A percentile compares a stretch with the other conserved stretches of the same genome.
Evolutionary conservation across 176 grass and related monocot species (phyloP).

Genomic region (Alopecurus myosuroides): DNA sequence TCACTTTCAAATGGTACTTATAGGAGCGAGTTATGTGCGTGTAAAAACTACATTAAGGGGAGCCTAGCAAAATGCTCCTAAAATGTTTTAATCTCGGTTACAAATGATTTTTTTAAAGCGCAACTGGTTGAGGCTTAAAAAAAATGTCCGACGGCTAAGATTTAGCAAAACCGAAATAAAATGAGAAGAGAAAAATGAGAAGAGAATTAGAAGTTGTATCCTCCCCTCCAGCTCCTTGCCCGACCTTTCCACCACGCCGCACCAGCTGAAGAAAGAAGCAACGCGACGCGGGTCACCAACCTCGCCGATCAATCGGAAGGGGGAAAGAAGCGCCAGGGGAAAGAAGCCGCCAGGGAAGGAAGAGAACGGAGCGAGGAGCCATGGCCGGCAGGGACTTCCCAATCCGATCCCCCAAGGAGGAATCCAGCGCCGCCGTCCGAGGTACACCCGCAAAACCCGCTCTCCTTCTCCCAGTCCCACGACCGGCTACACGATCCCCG

Average conservation of each 20-base stretch:
- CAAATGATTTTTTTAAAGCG: no score
- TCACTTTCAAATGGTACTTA: no score
- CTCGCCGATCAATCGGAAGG: neutral
- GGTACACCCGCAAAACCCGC: slow-evolving; percentile 3
- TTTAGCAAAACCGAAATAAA: no score
- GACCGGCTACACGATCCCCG: neutral
- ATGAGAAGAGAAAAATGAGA: no score
- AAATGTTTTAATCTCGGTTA: no score
- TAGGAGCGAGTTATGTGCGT: no score
- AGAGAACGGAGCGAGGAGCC: neutral
- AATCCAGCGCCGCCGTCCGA: slow-evolving; percentile 19
- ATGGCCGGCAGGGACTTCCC: slow-evolving; percentile 35
- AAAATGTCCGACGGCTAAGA: no score
- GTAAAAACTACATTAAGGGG: no score
- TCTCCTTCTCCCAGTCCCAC: neutral
- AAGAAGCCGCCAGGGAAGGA: neutral
- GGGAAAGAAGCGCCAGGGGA: no score
- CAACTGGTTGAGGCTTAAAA: no score
- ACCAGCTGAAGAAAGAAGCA: neutral
- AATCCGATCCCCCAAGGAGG: slow-evolving; percentile 27
- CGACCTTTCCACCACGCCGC: neutral
- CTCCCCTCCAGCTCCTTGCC: neutral
- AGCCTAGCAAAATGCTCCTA: no score
- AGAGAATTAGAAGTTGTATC: no score
- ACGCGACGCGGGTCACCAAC: neutral